Percentiles rank a stretch among this genome's conserved stretches.
These are phyloP conservation scores for Monascus purpureus DNA, from an alignment of 495 filamentous ascomycete species.

Conservation along the genomic window DNA sequence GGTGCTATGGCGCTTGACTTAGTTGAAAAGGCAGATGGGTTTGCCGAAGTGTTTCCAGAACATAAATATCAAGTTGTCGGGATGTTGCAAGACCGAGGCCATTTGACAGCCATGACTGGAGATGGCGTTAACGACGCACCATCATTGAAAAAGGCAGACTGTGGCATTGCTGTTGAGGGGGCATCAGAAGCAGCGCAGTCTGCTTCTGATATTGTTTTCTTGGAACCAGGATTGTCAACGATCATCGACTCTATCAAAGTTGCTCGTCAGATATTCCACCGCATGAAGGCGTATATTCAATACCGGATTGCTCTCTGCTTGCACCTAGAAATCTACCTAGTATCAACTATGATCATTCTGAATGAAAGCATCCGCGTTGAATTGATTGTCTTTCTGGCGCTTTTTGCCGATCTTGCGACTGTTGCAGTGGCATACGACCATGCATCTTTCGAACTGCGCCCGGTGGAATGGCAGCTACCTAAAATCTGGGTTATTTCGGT, in stretches of 20 bases:
- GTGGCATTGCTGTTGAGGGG: constrained; percentile 58
- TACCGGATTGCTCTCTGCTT: constrained; percentile 66
- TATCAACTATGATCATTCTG: constrained; percentile 60
- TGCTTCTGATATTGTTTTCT: constrained; percentile 62
- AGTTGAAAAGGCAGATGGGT: constrained; percentile 59
- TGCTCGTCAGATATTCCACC: constrained; percentile 63
- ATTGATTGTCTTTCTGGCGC: constrained; percentile 57
- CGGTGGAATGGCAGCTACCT: constrained; percentile 63
- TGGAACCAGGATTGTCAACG: constrained; percentile 58
- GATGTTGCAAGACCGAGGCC: constrained; percentile 91
- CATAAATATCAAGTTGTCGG: constrained; percentile 98
- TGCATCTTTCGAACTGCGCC: constrained; percentile 53
- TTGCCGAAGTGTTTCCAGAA: constrained; percentile 87
- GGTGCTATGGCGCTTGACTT: constrained; percentile 58
- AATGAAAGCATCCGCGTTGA: constrained; percentile 54
- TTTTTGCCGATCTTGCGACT: constrained; percentile 62
- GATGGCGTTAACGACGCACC: constrained; percentile 97
- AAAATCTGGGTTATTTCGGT: constrained; percentile 66
- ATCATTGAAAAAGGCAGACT: constrained; percentile 89
- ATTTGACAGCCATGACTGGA: constrained; percentile 95
- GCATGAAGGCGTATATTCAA: constrained; percentile 69
- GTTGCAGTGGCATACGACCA: constrained; percentile 64
- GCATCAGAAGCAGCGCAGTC: constrained; percentile 61
- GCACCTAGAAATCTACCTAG: constrained; percentile 59
- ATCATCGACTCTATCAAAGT: constrained; percentile 66